Percentiles rank a stretch among this genome's conserved stretches.
Evolutionary conservation across 2,329 filamentous ascomycete genomes (phyloP).

Genomic region (Hymenoscyphus scutula): DNA sequence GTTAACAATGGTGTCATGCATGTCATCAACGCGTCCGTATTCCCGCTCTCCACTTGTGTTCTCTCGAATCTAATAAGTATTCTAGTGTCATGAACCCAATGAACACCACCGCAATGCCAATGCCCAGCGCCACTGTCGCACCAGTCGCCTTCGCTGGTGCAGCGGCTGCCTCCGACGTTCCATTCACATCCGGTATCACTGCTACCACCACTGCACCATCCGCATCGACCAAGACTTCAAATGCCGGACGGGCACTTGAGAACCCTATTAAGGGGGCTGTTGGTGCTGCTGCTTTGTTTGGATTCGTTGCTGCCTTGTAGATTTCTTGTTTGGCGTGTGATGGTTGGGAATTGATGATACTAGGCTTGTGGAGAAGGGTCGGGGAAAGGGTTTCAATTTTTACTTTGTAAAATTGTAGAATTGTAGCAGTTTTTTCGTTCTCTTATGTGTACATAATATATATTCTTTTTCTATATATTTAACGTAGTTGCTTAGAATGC

Average conservation of each 20-base stretch:
- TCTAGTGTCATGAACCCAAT: slow-evolving; percentile 21
- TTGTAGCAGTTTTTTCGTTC: neutral
- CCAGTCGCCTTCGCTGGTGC: slow-evolving; percentile 15
- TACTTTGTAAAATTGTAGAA: neutral
- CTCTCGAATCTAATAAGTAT: neutral
- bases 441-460: neutral
- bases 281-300: slow-evolving; percentile 14
- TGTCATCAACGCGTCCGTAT: slow-evolving; percentile 36
- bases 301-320: slow-evolving; percentile 8
- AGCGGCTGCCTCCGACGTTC: slow-evolving; percentile 8
- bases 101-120: slow-evolving; percentile 18
- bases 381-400: neutral
- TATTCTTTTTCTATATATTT: too few relatives aligned
- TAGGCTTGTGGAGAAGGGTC: neutral
- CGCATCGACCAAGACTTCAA: slow-evolving; percentile 16
- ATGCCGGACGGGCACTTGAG: neutral
- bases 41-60: neutral
- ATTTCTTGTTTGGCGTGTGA: neutral
- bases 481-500: too few relatives aligned
- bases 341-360: neutral
- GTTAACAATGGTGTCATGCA: slow-evolving; percentile 36
- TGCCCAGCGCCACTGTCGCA: slow-evolving; percentile 13
- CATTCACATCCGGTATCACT: slow-evolving; percentile 17
- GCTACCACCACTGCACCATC: slow-evolving; percentile 18
- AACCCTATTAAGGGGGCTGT: slow-evolving; percentile 8